Evolutionary conservation across 2,329 filamentous ascomycete species (phyloP).

Genomic region (Stagonosporopsis vannaccii): DNA sequence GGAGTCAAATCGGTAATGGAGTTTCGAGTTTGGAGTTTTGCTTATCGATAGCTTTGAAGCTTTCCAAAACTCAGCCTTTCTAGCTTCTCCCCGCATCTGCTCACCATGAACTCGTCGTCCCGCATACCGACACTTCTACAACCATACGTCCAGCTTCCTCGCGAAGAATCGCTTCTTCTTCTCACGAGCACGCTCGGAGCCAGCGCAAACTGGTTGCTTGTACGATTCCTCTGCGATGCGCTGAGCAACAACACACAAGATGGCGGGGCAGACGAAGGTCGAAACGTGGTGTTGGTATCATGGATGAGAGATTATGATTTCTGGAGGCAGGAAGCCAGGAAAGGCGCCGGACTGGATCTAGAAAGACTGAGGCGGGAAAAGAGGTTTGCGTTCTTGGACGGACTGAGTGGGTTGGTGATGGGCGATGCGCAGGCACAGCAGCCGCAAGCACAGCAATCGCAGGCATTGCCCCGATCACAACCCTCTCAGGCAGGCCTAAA

Average conservation of each 20-base stretch:
- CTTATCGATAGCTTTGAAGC: slow-evolving; percentile 13
- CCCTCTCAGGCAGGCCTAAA: slow-evolving; percentile 2
- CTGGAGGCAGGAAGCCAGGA: slow-evolving; percentile 75
- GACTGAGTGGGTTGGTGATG: slow-evolving; percentile 67
- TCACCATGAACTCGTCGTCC: slow-evolving; percentile 51
- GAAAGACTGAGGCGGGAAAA: slow-evolving; percentile 64
- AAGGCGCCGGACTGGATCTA: slow-evolving; percentile 76
- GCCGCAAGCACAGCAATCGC: background rate
- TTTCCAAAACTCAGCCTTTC: slow-evolving; percentile 4
- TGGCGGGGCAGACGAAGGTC: slow-evolving; percentile 34
- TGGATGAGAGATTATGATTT: slow-evolving; percentile 81
- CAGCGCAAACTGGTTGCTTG: slow-evolving; percentile 62
- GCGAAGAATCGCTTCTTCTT: slow-evolving; percentile 67
- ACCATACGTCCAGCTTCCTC: slow-evolving; percentile 67
- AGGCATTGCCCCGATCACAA: background rate
- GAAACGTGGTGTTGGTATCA: slow-evolving; percentile 74
- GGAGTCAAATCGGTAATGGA: background rate
- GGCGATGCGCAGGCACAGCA: slow-evolving; percentile 10
- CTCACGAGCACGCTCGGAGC: slow-evolving; percentile 69
- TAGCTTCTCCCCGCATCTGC: slow-evolving; percentile 15
- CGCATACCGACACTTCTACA: slow-evolving; percentile 70
- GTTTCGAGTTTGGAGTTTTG: background rate
- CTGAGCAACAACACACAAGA: slow-evolving; percentile 44
- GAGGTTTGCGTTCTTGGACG: slow-evolving; percentile 78
- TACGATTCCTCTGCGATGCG: slow-evolving; percentile 60